Conservation (phyloP, 164 flowering plant species). For the Malania oleifera region DNA sequence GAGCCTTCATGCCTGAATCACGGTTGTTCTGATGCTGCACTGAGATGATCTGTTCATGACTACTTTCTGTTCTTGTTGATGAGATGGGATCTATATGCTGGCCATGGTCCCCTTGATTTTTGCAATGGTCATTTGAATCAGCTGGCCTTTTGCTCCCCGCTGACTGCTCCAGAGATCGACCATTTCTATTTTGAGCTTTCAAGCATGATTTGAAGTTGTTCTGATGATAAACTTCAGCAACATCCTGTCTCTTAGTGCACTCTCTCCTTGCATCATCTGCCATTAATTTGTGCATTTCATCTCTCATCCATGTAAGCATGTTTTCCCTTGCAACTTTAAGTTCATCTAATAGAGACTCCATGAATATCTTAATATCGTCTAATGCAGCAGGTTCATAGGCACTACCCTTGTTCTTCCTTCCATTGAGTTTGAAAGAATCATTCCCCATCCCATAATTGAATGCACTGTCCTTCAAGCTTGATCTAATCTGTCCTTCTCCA, state of each 20-base stretch:
- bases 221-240: not conserved
- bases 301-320: constrained; percentile 30
- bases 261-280: constrained; percentile 13
- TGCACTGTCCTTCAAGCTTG: constrained; percentile 9
- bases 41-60: not conserved
- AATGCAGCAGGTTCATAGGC: constrained; percentile 12
- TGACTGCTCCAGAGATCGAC: no score
- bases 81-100: no score
- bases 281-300: constrained; percentile 33
- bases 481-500: constrained; percentile 8
- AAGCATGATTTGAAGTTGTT: not conserved
- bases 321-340: constrained; percentile 31
- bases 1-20: constrained; percentile 15
- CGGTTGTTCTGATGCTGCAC: constrained; percentile 16
- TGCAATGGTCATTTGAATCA: no score
- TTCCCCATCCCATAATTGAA: constrained; percentile 3
- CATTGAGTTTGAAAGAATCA: constrained; percentile 2
- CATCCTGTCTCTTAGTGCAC: not conserved
- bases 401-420: constrained; percentile 17
- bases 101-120: no score
- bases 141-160: no score
- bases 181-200: not conserved
- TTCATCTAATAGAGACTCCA: constrained; percentile 35
- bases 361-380: constrained; percentile 21
- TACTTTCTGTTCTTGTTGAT: not conserved